Conservation (phyloP, 2,329 filamentous ascomycete species). For the Plectosphaerella cucumerina region DNA sequence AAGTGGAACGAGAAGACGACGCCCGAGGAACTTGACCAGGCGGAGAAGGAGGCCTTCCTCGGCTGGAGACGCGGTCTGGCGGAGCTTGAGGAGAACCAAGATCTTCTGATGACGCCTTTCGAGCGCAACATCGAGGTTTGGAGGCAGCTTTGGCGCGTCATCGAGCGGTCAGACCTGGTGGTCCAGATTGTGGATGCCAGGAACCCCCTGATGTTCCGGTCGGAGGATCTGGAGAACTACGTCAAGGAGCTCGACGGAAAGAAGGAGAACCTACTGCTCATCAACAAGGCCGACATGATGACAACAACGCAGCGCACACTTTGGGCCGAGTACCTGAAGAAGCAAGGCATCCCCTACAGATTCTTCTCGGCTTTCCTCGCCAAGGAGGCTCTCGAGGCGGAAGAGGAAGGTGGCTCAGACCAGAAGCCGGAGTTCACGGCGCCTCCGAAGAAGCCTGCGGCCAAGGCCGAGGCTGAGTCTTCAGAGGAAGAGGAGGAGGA, state of each 20-base stretch:
- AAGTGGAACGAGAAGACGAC: conserved; percentile 86
- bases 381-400: conserved; percentile 79
- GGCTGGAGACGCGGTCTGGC: conserved; percentile 88
- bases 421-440: conserved; percentile 8
- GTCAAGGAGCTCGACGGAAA: conserved; percentile 86
- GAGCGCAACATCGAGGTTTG: conserved; percentile 97
- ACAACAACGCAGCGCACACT: conserved; percentile 72
- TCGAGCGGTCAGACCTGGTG: conserved; percentile 90
- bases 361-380: conserved; percentile 96
- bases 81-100: conserved; percentile 88
- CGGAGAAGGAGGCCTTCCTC: conserved; percentile 77
- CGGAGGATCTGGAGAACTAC: conserved; percentile 87
- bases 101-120: conserved; percentile 95
- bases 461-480: conserved; percentile 13
- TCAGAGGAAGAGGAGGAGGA: conserved; percentile 21
- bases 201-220: conserved; percentile 90
- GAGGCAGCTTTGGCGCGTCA: conserved; percentile 96
- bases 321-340: conserved; percentile 85
- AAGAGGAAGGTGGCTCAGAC: conserved; percentile 46
- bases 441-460: conserved; percentile 19
- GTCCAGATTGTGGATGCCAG: conserved; percentile 98
- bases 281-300: conserved; percentile 99
- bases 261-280: conserved; percentile 87
- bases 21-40: conserved; percentile 70
- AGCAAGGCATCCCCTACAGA: conserved; percentile 78